Evolutionary conservation across 345 rosid species (phyloP), one percentile per base, ranked within the genome.

Genomic region (Boechera divaricarpa): DNA sequence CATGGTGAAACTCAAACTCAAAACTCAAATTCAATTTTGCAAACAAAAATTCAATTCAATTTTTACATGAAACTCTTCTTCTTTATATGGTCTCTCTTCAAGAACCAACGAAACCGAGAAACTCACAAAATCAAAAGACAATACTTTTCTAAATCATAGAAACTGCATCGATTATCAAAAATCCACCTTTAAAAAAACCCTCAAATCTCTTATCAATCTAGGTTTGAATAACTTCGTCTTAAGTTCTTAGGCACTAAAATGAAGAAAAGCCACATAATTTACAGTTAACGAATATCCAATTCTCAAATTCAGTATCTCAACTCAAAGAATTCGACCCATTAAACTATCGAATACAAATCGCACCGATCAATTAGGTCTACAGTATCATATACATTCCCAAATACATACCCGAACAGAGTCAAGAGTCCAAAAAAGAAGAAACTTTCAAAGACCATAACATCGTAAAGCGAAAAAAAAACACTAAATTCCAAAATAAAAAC

Each of bases 351-450:
- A 35, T 7, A 52, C 36, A 33, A 67, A 33, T 66, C 49, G 29
- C 21, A 44, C 24, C 59, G 67, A 75, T 59, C 53, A 67, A 67
- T 67, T 75, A 57, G 78, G 73, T 66, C 38, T 26, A 38, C 16
- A 28, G 2, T 11, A 55, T 41, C 75, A 8, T 58, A 58, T 58
- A 44, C 12, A 36, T 41, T 32, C 29, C 42, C 15, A 63, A 53
- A 63, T 7, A 41, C 53, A 41, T 5, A 53, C 24, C 2, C 42
- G 5, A 32, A 33, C 58, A 35, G 45, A 75, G 10, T 4, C 3
- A 31, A 18, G 18, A 74, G 41, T 29, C 70, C 58, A 15, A 41
- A 38, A 24, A 9, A 7, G 5, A 47, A 6, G 1, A 39, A 39
- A 42, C 28, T 28, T 13, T 26, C 24, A 31, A 54, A 21, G 24